Evolutionary conservation across 768 basidiomycete species (phyloP).

Genomic region (Sporobolomyces roseus): DNA sequence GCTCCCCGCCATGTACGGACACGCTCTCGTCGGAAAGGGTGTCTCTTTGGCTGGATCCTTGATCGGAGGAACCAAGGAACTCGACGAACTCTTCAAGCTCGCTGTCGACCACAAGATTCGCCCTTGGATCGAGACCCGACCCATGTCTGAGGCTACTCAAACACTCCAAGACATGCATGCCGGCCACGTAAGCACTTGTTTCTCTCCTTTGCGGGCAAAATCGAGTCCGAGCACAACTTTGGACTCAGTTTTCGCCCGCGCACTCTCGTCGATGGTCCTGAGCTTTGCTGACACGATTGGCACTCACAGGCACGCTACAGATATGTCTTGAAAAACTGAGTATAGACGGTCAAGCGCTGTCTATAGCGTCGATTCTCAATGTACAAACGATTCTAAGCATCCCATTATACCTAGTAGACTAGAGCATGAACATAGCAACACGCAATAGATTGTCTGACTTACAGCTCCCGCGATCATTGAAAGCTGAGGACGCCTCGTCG

Average conservation of each 20-base stretch:
- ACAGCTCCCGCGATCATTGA: no score
- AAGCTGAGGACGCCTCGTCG: no score
- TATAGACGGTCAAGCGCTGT: neutral
- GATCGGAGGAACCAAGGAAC: slow-evolving; percentile 60
- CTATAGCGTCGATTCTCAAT: neutral
- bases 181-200: slow-evolving; percentile 29
- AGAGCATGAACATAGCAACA: neutral
- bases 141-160: slow-evolving; percentile 27
- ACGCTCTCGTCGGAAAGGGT: slow-evolving; percentile 45
- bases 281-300: no score
- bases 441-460: neutral
- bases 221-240: no score
- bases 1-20: slow-evolving; percentile 27
- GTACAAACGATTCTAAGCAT: neutral
- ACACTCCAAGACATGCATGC: slow-evolving; percentile 50
- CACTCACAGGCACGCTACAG: slow-evolving; percentile 53
- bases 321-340: slow-evolving; percentile 51
- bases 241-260: slow-evolving; percentile 51
- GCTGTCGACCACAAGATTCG: slow-evolving; percentile 55
- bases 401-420: neutral
- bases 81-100: slow-evolving; percentile 57
- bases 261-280: no score
- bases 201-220: no score
- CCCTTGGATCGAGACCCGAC: slow-evolving; percentile 50
- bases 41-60: slow-evolving; percentile 46